phyloP scores from a whole-genome alignment of 169 alveolate species.

The Plasmodium relictum region DNA sequence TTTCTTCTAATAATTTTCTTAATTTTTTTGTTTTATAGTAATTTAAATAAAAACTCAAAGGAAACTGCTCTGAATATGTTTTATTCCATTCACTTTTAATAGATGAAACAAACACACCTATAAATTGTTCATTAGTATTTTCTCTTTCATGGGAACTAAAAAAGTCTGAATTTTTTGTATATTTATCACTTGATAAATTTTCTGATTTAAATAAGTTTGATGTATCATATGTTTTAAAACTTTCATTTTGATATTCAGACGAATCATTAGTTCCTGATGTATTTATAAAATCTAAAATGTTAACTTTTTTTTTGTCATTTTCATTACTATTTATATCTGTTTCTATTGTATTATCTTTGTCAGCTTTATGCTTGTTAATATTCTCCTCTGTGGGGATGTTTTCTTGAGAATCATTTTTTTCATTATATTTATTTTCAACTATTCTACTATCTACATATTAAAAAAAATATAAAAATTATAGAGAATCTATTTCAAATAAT shows the following conservation, averaged over 20 bases:
- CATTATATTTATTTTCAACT: background rate
- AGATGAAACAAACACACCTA: conserved; percentile 82
- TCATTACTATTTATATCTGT: background rate
- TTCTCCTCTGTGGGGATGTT: background rate
- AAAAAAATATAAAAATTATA: background rate
- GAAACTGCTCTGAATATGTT: conserved; percentile 63
- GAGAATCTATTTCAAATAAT: no score
- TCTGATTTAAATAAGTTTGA: conserved; percentile 27
- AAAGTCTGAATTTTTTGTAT: conserved; percentile 16
- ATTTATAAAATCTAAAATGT: conserved; percentile 13
- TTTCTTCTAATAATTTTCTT: conserved; percentile 77
- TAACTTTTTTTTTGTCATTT: conserved; percentile 1
- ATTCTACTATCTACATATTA: background rate
- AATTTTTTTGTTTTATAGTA: conserved; percentile 71
- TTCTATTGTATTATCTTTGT: background rate
- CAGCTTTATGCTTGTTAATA: background rate
- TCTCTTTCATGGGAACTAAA: conserved; percentile 18
- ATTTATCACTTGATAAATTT: conserved; percentile 7
- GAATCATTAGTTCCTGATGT: conserved; percentile 22
- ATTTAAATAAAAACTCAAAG: conserved; percentile 73
- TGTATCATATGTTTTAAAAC: conserved; percentile 36
- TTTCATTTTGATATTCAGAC: conserved; percentile 21
- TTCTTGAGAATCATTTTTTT: background rate
- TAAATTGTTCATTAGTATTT: conserved; percentile 9
- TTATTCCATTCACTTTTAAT: conserved; percentile 81